These are phyloP conservation scores for Gossypium stocksii DNA, from an alignment of 345 rosid species.

Conservation along the genomic window DNA sequence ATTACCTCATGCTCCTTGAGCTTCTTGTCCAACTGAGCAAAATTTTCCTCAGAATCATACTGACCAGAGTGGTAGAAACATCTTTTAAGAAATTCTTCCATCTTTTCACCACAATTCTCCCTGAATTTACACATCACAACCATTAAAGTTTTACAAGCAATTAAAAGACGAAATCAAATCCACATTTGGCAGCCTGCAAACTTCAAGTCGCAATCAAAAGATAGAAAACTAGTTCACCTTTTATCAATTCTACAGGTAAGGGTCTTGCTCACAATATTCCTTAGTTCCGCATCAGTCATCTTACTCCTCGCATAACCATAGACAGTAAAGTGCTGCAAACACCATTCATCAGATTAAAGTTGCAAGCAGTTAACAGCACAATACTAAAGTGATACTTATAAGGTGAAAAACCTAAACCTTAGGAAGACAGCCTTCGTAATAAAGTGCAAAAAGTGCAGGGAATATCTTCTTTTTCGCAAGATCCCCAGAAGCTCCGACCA, in stretches of 20 bases:
- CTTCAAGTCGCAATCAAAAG: constrained; percentile 5
- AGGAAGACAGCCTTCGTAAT: constrained; percentile 90
- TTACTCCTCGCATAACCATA: constrained; percentile 96
- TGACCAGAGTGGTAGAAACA: constrained; percentile 98
- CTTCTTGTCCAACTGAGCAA: constrained; percentile 71
- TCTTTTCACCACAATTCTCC: constrained; percentile 87
- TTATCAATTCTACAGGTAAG: constrained; percentile 95
- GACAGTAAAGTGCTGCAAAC: constrained; percentile 76
- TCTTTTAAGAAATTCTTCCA: constrained; percentile 90
- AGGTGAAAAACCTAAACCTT: constrained; percentile 39
- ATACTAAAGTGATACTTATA: not conserved
- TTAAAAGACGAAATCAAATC: constrained; percentile 8
- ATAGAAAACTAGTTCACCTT: constrained; percentile 41
- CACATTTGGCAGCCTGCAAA: not conserved
- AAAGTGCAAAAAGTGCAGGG: constrained; percentile 97
- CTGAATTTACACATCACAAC: constrained; percentile 34
- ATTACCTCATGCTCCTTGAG: constrained; percentile 87
- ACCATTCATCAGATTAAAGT: not conserved
- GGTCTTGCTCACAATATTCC: constrained; percentile 93
- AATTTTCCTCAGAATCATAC: constrained; percentile 77
- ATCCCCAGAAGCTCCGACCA: constrained; percentile 99
- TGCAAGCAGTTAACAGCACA: too few species aligned
- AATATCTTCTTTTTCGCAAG: constrained; percentile 99
- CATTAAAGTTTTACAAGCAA: constrained; percentile 5
- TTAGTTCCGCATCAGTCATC: constrained; percentile 89